A percentile compares a stretch with the other conserved stretches of the same genome.
Conservation (phyloP, 495 filamentous ascomycete species). For the Aspergillus baeticus region DNA sequence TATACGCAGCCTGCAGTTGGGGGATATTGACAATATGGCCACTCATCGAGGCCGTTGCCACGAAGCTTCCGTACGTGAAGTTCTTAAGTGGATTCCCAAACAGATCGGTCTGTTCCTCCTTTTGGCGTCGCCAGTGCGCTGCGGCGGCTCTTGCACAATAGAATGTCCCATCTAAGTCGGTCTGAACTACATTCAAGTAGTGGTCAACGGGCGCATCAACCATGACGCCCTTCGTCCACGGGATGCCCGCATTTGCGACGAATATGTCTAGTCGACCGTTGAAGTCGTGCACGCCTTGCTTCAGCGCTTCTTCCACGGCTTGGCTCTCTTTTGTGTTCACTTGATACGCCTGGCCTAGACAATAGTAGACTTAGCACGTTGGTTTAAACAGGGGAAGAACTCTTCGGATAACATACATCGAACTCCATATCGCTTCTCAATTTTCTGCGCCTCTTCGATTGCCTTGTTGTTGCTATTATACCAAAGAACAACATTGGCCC, state of each 20-base stretch:
- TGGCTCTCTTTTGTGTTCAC: not conserved
- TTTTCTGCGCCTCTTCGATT: not conserved
- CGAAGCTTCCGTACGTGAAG: conserved; percentile 8
- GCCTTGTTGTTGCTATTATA: not conserved
- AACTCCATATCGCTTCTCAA: not conserved
- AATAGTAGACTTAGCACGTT: no score
- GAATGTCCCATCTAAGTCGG: conserved; percentile 79
- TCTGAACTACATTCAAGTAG: conserved; percentile 66
- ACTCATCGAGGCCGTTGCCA: conserved; percentile 27
- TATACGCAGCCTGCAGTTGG: conserved; percentile 63
- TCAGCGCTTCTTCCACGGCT: not conserved
- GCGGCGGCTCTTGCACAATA: conserved; percentile 79
- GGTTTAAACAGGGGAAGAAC: not conserved
- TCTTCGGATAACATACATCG: not conserved
- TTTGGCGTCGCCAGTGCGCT: conserved; percentile 62
- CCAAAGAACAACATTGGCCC: conserved; percentile 4
- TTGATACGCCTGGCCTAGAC: not conserved
- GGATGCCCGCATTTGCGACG: conserved; percentile 65
- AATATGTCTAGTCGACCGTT: conserved; percentile 42
- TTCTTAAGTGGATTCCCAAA: conserved; percentile 65
- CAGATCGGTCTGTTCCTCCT: conserved; percentile 62
- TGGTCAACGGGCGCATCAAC: conserved; percentile 63
- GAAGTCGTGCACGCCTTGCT: conserved; percentile 47
- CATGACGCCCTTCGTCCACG: conserved; percentile 65
- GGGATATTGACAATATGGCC: conserved; percentile 23